A percentile compares a stretch with the other conserved stretches of the same genome.
Evolutionary conservation across 2,329 filamentous ascomycete species (phyloP).

Genomic region (Colletotrichum liriopes): DNA sequence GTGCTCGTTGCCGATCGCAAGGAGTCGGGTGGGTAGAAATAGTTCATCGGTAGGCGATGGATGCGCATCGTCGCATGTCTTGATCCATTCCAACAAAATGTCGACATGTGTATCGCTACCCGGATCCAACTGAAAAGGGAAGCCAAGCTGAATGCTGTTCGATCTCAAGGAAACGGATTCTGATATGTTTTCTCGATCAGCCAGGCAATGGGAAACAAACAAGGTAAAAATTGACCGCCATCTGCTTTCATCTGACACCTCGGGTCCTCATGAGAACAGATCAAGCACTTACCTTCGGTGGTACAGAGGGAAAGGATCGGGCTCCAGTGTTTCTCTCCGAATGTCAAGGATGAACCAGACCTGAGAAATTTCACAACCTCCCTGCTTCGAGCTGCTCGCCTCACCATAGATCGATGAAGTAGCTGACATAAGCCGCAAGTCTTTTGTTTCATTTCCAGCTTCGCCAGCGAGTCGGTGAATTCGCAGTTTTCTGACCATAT

Average conservation of each 20-base stretch:
- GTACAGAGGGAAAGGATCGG: background rate
- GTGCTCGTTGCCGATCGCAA: background rate
- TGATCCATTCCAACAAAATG: background rate
- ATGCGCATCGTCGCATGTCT: background rate
- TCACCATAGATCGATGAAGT: background rate
- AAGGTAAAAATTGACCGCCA: background rate
- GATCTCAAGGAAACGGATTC: background rate
- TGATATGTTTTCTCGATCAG: background rate
- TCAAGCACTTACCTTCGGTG: background rate
- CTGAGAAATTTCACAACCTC: background rate
- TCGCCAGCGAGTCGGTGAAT: background rate
- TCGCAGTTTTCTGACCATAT: conserved; percentile 2
- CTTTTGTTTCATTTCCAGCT: background rate
- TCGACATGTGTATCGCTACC: background rate
- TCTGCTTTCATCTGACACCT: background rate
- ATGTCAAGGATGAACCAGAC: background rate
- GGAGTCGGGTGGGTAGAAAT: background rate
- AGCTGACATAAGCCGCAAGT: background rate
- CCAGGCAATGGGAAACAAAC: no score
- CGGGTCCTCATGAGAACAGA: background rate
- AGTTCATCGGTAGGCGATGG: background rate
- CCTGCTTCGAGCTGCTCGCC: background rate
- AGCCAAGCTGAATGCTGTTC: background rate
- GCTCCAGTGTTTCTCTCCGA: background rate
- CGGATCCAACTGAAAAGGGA: background rate